Percentiles rank a stretch among this genome's conserved stretches.
Evolutionary conservation across 1,284 basidiomycete genomes (phyloP).

Genomic region (Ceratobasidium theobromae): DNA sequence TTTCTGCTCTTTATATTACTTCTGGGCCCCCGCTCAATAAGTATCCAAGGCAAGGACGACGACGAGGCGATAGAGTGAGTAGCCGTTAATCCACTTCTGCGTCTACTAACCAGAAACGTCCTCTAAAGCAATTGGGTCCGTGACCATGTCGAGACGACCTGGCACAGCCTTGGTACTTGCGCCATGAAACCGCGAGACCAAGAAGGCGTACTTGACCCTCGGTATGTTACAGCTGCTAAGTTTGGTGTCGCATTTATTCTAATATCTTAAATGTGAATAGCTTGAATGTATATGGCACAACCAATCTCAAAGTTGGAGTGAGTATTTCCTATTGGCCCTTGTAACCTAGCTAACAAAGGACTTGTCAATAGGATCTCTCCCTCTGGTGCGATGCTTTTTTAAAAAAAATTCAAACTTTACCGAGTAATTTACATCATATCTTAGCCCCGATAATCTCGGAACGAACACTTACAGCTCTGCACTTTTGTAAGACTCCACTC

Average conservation of each 20-base stretch:
- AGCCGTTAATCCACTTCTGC: not conserved
- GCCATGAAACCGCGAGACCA: slow-evolving; percentile 77
- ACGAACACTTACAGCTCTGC: slow-evolving; percentile 48
- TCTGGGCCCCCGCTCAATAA: not conserved
- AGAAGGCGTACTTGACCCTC: slow-evolving; percentile 70
- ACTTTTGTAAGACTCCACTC: slow-evolving; percentile 43
- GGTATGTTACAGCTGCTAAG: not conserved
- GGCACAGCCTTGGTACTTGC: slow-evolving; percentile 64
- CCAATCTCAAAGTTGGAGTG: slow-evolving; percentile 70
- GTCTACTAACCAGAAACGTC: not conserved
- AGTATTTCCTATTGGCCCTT: slow-evolving; percentile 52
- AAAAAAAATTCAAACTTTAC: too few species aligned
- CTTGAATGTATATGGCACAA: slow-evolving; percentile 70
- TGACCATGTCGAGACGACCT: slow-evolving; percentile 73
- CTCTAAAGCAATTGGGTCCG: slow-evolving; percentile 24
- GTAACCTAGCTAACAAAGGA: slow-evolving; percentile 35
- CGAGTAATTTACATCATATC: too few species aligned
- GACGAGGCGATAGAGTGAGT: slow-evolving; percentile 61
- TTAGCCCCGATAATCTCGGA: slow-evolving; percentile 61
- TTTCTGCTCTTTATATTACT: not conserved
- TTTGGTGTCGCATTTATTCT: not conserved
- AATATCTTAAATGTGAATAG: slow-evolving; percentile 41
- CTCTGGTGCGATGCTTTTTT: slow-evolving; percentile 15
- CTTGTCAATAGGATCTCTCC: slow-evolving; percentile 6
- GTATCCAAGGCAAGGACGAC: slow-evolving; percentile 57